These are phyloP conservation scores for Diaporthe eres DNA, from an alignment of 2,329 filamentous ascomycete genomes.

Conservation along the genomic window DNA sequence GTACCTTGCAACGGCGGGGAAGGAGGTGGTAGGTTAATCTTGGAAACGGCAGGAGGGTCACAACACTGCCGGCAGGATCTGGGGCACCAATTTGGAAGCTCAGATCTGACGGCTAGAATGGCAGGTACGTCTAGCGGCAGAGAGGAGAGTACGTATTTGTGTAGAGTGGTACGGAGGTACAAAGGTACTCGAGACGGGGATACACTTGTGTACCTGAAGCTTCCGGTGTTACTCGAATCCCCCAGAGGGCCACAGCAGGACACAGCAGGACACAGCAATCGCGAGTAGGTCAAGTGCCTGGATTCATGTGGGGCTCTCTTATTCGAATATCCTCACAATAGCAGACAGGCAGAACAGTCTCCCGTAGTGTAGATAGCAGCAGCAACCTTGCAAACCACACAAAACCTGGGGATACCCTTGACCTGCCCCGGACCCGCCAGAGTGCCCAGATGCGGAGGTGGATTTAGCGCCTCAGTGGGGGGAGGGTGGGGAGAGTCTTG, in stretches of 20 bases:
- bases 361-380: neutral
- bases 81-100: conserved; percentile 22
- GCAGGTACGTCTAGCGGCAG: conserved; percentile 4
- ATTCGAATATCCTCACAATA: neutral
- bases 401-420: conserved; percentile 14
- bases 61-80: conserved; percentile 32
- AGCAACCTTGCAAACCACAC: neutral
- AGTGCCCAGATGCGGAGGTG: conserved; percentile 36
- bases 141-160: neutral
- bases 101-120: conserved; percentile 25
- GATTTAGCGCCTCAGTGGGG: conserved; percentile 14
- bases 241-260: neutral
- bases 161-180: neutral
- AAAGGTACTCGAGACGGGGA: neutral
- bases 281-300: too few species aligned
- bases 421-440: neutral
- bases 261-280: neutral
- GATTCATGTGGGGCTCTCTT: neutral
- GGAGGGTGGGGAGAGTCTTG: too few species aligned
- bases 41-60: conserved; percentile 1
- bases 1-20: conserved; percentile 22
- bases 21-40: neutral
- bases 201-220: neutral
- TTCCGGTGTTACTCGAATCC: neutral
- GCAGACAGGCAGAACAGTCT: neutral